Percentiles rank a stretch among this genome's conserved stretches.
Conservation (phyloP, 164 flowering plant species). For the Kingdonia uniflora region DNA sequence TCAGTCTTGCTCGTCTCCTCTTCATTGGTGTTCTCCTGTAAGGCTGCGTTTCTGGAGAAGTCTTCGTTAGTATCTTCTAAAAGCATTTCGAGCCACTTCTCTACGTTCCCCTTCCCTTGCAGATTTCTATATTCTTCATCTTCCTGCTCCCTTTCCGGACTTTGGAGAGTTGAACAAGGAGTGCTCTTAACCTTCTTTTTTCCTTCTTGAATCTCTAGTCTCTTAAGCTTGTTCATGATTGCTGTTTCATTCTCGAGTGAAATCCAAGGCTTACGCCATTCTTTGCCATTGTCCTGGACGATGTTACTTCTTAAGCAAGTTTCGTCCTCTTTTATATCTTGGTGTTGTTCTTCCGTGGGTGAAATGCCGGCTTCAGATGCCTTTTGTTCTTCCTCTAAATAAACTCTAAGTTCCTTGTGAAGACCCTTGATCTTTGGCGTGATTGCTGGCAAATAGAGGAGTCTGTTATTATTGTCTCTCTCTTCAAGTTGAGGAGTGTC, state of each 20-base stretch:
- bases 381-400: slow-evolving; percentile 71
- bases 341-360: slow-evolving; percentile 17
- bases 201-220: slow-evolving; percentile 17
- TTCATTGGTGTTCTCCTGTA: slow-evolving; percentile 13
- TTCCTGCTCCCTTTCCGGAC: slow-evolving; percentile 47
- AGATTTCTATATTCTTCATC: slow-evolving; percentile 70
- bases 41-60: slow-evolving; percentile 6
- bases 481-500: slow-evolving; percentile 36
- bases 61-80: slow-evolving; percentile 41
- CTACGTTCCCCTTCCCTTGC: slow-evolving; percentile 86
- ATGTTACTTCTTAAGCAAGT: neutral
- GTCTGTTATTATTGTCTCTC: slow-evolving; percentile 16
- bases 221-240: too few species aligned
- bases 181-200: slow-evolving; percentile 11
- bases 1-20: slow-evolving; percentile 21
- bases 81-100: slow-evolving; percentile 86
- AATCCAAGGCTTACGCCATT: too few species aligned
- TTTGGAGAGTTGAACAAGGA: slow-evolving; percentile 21
- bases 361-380: slow-evolving; percentile 32
- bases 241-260: too few species aligned
- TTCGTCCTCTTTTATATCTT: slow-evolving; percentile 17
- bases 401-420: slow-evolving; percentile 66
- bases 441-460: slow-evolving; percentile 30
- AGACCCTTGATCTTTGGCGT: slow-evolving; percentile 19
- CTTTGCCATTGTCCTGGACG: too few species aligned